Evolutionary conservation across 164 flowering plant species (phyloP).

Genomic region (Magnolia sinica): DNA sequence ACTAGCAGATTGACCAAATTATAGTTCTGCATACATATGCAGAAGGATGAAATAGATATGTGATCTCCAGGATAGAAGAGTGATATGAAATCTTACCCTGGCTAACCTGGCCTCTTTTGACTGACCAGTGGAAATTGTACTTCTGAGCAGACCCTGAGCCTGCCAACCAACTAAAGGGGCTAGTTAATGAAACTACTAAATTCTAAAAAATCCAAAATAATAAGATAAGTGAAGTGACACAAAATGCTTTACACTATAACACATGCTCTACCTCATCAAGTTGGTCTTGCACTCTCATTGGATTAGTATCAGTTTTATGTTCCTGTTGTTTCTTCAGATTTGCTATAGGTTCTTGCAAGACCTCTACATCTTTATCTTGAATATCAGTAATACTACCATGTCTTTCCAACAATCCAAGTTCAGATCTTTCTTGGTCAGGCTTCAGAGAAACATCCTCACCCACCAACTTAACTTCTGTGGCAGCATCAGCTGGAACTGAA

Average conservation of each 20-base stretch:
- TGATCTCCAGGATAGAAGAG: background rate
- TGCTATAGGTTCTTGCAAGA: slow-evolving; percentile 23
- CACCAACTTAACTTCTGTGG: slow-evolving; percentile 21
- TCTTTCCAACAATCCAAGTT: slow-evolving; percentile 25
- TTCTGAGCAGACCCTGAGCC: slow-evolving; percentile 95
- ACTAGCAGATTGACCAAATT: no score
- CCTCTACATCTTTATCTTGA: slow-evolving; percentile 24
- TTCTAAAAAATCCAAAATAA: no score
- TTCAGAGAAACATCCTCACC: slow-evolving; percentile 32
- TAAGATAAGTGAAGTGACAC: background rate
- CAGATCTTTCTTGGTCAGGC: slow-evolving; percentile 36
- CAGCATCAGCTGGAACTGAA: slow-evolving; percentile 28
- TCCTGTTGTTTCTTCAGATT: slow-evolving; percentile 32
- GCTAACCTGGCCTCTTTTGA: slow-evolving; percentile 98
- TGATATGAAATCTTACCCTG: slow-evolving; percentile 35
- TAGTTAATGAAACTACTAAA: slow-evolving; percentile 24
- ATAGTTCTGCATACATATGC: no score
- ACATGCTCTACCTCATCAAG: slow-evolving; percentile 79
- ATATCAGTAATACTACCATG: slow-evolving; percentile 22
- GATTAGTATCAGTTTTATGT: slow-evolving; percentile 30
- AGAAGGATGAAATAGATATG: background rate
- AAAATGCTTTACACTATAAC: background rate
- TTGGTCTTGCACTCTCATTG: slow-evolving; percentile 67
- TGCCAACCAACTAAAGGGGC: slow-evolving; percentile 46
- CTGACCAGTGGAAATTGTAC: slow-evolving; percentile 74